Base-by-base conservation (phyloP, 306 rosid species). In the Inga oerstediana region DNA sequence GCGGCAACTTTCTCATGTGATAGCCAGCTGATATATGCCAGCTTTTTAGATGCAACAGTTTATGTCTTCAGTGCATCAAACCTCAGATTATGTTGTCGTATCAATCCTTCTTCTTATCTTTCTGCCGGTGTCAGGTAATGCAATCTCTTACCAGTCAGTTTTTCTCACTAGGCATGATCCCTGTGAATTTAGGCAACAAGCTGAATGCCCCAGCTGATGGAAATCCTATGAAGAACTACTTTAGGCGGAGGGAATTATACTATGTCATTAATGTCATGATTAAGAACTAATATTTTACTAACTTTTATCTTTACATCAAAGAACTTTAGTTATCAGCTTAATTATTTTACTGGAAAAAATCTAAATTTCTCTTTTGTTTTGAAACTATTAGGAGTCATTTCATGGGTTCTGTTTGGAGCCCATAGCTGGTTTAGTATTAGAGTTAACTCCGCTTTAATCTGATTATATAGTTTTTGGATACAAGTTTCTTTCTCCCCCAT, bases 1-100 rank as follows among this genome's bases (percentile, higher is more conserved):
- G 97, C 94, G 82, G 99, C 98, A 69, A 92, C 98, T 67, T 95
- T 95, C 93, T 95, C 99, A 24, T 95, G 99, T 49, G 98, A 96
- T 89, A 94, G 99, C 84, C 98, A 91, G 90, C 89, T 96, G 75
- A 81, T 96, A 81, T 92, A 90, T 83, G 97, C 98, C 87, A 89
- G 98, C 91, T 94, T 96, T 72, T 86, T 96, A 85, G 98, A 96
- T 79, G 98, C 93, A 61, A 83, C 97, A 24, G 84, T 96, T 67
- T 89, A 89, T 71, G 97, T 94, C 78, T 96, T 96, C 39, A 90
- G 87, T 64, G 92, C 92, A 68, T 83, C 94, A 75, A 92, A 86
- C 85, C 99, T 97, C 80, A 91, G 92, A 94, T 81, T 94, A 74
- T 90, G 97, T 0, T 94, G 97, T 85, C 91, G 97, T 43, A 97